A percentile compares a stretch with the other conserved stretches of the same genome.
Conservation (phyloP, 23 red algal species). For the Pyropia haitanensis region DNA sequence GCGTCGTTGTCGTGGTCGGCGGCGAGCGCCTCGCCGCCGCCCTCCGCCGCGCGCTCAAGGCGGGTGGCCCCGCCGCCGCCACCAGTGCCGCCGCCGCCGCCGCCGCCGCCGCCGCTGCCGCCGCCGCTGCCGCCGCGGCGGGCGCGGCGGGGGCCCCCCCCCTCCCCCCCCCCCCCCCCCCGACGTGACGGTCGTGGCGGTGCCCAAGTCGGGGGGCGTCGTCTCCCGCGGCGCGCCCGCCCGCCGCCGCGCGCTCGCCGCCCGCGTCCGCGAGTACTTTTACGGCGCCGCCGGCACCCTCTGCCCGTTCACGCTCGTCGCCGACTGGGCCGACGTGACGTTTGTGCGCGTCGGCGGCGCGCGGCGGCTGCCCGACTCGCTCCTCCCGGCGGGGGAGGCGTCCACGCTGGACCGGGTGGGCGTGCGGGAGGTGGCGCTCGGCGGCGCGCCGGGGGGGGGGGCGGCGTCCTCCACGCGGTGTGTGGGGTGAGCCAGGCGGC, state of each 20-base stretch:
- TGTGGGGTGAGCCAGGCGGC: slow-evolving; percentile 76
- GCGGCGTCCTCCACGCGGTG: slow-evolving; percentile 53
- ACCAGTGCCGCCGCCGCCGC: background rate
- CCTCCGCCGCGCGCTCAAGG: slow-evolving; percentile 27
- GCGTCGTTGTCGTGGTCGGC: slow-evolving; percentile 74
- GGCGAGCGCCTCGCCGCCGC: slow-evolving; percentile 76
- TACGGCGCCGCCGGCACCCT: slow-evolving; percentile 69
- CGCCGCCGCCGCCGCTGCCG: too few species aligned
- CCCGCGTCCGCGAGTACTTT: slow-evolving; percentile 73
- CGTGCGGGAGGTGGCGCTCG: background rate
- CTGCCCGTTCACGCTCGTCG: slow-evolving; percentile 55
- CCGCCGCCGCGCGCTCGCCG: slow-evolving; percentile 17
- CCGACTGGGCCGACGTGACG: slow-evolving; percentile 51
- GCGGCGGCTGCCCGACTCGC: slow-evolving; percentile 53
- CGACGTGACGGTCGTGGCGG: slow-evolving; percentile 23
- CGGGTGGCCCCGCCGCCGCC: background rate
- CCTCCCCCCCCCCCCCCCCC: too few species aligned
- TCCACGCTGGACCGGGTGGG: slow-evolving; percentile 59
- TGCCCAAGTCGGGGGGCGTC: slow-evolving; percentile 88
- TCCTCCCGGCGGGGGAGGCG: slow-evolving; percentile 46
- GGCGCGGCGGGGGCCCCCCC: too few species aligned
- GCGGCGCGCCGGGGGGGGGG: slow-evolving; percentile 12
- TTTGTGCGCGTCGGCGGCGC: slow-evolving; percentile 28
- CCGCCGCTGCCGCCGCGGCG: too few species aligned
- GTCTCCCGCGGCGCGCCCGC: slow-evolving; percentile 50